Evolutionary conservation across 2,329 filamentous ascomycete genomes (phyloP), one percentile per base, ranked within the genome.

Genomic region (Sporothrix variecibatus): DNA sequence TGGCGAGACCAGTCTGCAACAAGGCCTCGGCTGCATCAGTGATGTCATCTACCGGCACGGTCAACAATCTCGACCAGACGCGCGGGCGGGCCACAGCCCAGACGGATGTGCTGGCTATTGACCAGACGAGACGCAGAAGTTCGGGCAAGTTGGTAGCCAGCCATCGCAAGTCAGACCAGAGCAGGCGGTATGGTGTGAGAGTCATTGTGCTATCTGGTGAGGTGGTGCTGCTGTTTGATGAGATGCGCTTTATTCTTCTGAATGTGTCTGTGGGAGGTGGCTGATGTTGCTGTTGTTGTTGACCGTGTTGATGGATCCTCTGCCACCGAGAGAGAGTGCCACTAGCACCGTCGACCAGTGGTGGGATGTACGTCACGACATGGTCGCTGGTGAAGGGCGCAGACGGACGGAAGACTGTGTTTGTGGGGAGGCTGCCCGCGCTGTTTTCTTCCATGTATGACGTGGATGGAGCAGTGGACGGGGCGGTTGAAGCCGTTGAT

Each of bases 281-380:
- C 8, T 15, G 17, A 0, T n/a, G 26, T 69, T 8, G 53, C 11
- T 9, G 23, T 40, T 23, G 34, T 3, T 46, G 28, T 26, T n/a
- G 6, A 76, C 75, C 20, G 1, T 28, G 17, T n/a, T 62, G 58
- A 23, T 46, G 38, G 23, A 67, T 46, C 4, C 79, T 78, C 0
- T 81, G 80, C 9, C 78, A 76, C 1, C 74, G 62, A 2, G 74
- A 49, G 9, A 67, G 38, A 7, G 81, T 83, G 15, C 81, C 81
- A 71, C 80, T 81, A 0, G 81, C 80, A 2, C 80, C 79, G 70
- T 83, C 82, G 73, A 81, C 80, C 7, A 83, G 78, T 0, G 82
- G 79, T 20, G 82, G 81, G 68, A 82, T 80, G 75, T 81, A 83
- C 0, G 79, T 81, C 26, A 82, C 75, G 20, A 49, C 49, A 64